phyloP scores from a whole-genome alignment of 495 filamentous ascomycete genomes.

The Xylaria longipes region DNA sequence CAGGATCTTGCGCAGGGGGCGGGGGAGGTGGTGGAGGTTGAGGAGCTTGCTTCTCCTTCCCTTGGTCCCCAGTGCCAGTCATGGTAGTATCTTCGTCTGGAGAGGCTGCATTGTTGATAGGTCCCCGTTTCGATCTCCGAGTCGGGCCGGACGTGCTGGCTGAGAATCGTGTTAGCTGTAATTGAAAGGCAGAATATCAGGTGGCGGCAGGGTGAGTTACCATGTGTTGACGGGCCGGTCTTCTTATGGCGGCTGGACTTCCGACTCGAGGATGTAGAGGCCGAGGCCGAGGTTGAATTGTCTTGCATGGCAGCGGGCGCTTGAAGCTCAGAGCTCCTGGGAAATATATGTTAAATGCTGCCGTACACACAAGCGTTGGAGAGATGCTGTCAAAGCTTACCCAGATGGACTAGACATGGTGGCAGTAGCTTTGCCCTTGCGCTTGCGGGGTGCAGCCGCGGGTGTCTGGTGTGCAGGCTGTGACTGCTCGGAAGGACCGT shows the following conservation, averaged over 20 bases:
- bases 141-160: conserved; percentile 46
- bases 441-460: conserved; percentile 59
- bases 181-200: conserved; percentile 6
- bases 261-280: conserved; percentile 64
- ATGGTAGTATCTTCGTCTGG: conserved; percentile 59
- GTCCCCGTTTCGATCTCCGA: conserved; percentile 59
- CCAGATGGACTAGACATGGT: conserved; percentile 77
- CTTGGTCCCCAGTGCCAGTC: conserved; percentile 67
- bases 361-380: background rate
- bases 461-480: conserved; percentile 38
- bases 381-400: conserved; percentile 28
- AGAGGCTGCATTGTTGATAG: conserved; percentile 55
- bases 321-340: conserved; percentile 37
- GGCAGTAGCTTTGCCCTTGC: conserved; percentile 66
- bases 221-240: conserved; percentile 43
- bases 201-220: conserved; percentile 37
- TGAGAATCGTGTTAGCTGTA: conserved; percentile 9
- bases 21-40: conserved; percentile 49
- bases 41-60: conserved; percentile 56
- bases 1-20: conserved; percentile 54
- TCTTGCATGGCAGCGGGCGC: conserved; percentile 39
- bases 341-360: conserved; percentile 19
- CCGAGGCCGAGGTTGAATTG: conserved; percentile 47
- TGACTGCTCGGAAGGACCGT: conserved; percentile 35
- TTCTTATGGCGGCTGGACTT: conserved; percentile 73